phyloP scores from a whole-genome alignment of 2,329 filamentous ascomycete species.

The Didymella lethalis region DNA sequence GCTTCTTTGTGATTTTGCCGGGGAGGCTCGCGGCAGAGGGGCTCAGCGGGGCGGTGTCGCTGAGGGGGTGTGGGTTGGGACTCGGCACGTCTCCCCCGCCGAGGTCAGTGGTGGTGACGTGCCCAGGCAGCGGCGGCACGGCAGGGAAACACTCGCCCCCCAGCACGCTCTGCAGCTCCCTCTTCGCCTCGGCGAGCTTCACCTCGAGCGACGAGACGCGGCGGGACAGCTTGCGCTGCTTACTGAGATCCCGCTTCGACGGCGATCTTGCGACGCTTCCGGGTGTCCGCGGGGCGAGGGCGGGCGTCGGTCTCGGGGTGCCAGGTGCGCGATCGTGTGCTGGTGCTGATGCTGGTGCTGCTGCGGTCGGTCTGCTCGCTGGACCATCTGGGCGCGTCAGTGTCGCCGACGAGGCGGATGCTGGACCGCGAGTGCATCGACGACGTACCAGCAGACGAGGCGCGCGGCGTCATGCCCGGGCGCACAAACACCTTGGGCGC shows the following conservation, averaged over 20 bases:
- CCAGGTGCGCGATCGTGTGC: neutral
- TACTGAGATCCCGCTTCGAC: conserved; percentile 65
- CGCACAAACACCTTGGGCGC: conserved; percentile 45
- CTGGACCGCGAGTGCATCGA: neutral
- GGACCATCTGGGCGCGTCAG: conserved; percentile 1
- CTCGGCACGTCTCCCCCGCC: neutral
- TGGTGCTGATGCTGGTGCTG: neutral
- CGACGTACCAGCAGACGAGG: conserved; percentile 16
- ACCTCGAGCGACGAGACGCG: conserved; percentile 67
- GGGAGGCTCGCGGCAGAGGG: conserved; percentile 2
- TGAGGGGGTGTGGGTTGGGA: conserved; percentile 19
- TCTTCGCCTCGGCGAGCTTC: conserved; percentile 64
- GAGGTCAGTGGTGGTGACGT: neutral
- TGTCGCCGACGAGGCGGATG: neutral
- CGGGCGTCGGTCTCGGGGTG: neutral
- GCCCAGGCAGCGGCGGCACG: conserved; percentile 44
- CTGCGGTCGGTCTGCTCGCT: neutral
- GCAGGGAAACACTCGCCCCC: conserved; percentile 52
- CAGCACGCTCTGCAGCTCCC: conserved; percentile 61
- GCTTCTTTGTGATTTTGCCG: conserved; percentile 48
- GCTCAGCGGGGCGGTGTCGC: conserved; percentile 36
- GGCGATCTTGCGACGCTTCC: conserved; percentile 55
- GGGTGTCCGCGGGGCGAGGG: conserved; percentile 33
- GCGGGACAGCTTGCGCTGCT: conserved; percentile 65
- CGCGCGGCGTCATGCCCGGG: conserved; percentile 27